Conservation (phyloP, 148 eudicot genomes). For the Rheum nobile region DNA sequence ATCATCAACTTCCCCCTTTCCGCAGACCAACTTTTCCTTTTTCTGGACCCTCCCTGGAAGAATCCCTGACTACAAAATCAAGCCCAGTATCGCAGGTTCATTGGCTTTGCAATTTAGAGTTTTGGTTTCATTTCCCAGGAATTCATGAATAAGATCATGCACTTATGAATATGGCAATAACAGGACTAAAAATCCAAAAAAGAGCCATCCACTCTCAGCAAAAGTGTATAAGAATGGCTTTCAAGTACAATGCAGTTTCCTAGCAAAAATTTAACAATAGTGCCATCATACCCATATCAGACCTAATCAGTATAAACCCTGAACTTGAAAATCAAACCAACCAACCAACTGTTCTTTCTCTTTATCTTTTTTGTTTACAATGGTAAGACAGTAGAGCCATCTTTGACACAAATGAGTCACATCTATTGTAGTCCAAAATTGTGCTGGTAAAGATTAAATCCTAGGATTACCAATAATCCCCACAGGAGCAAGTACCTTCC, state of each 20-base stretch:
- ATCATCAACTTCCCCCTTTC: neutral
- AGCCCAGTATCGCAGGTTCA: neutral
- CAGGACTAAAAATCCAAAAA: neutral
- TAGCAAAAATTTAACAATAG: neutral
- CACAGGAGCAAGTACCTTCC: conserved; percentile 36
- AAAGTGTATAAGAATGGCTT: neutral
- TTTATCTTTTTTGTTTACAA: neutral
- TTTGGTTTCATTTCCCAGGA: neutral
- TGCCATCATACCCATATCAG: neutral
- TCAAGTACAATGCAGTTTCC: neutral
- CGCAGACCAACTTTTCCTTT: neutral
- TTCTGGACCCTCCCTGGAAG: neutral
- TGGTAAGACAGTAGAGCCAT: neutral
- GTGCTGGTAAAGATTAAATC: neutral
- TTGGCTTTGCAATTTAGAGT: neutral
- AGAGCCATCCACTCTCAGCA: neutral
- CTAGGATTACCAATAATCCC: conserved; percentile 25
- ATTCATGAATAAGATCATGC: neutral
- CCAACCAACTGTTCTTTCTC: neutral
- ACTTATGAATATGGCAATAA: neutral
- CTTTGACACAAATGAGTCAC: neutral
- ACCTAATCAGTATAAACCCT: neutral
- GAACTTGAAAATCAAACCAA: neutral
- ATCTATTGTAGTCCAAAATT: neutral
- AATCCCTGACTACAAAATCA: neutral